Evolutionary conservation across 345 rosid genomes (phyloP), one percentile per base, ranked within the genome.

Genomic region (Citrus hindsii): DNA sequence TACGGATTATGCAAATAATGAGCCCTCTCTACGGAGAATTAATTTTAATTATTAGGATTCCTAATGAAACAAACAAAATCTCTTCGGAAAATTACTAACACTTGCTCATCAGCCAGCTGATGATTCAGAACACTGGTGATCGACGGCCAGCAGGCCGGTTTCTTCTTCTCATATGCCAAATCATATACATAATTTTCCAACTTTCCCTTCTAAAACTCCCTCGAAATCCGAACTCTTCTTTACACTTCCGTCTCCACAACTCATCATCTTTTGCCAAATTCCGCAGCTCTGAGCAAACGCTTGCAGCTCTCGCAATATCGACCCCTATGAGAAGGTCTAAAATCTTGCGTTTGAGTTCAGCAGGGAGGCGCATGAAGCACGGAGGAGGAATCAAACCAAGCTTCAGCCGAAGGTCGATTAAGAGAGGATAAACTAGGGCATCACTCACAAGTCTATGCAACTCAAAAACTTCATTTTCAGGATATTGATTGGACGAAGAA

Each of bases 211-310:
- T 3, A 28, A 2, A 33, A 19, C 33, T 16, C 18, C 2, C 42
- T 8, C 2, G 18, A 12, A 8, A 25, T 19, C 65, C 53, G 10
- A 69, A 48, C 55, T 84, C 82, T 27, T 75, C 76, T 1, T 2
- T n/a, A 69, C 16, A 72, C 71, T 79, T 84, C 32, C 74, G 65
- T 76, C 69, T 73, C 84, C 83, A 84, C 27, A 79, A 69, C 32
- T 79, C 81, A 63, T 79, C 71, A 55, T 58, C 77, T 1, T 80
- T 69, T 21, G 79, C 42, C 37, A 84, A 58, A 42, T 69, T 68
- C 48, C 69, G 58, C 74, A 79, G 71, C 70, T 81, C 84, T 37
- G 63, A 48, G 59, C 79, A 79, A 35, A 73, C 84, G 60, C 78
- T 42, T 37, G 66, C 80, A 76, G 76, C 25, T 51, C 67, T 73